Conservation (phyloP, 177 flowering plant species). For the Vitis hybrid region DNA sequence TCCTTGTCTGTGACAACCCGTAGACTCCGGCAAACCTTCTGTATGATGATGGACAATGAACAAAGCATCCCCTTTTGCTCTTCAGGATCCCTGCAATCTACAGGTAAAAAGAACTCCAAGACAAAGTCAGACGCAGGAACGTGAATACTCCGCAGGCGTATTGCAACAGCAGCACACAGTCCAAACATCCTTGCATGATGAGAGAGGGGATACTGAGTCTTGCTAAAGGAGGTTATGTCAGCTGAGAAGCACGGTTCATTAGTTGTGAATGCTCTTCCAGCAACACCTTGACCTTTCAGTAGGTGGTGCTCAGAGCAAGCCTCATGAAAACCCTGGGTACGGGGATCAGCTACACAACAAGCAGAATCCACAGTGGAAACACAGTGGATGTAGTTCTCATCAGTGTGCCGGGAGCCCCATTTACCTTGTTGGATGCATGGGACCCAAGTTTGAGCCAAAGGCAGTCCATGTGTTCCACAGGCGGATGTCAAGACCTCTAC, state of each 20-base stretch:
- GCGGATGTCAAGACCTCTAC: constrained; percentile 50
- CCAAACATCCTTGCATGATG: constrained; percentile 76
- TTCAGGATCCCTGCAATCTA: constrained; percentile 32
- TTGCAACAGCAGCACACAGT: constrained; percentile 72
- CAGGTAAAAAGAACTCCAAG: constrained; percentile 55
- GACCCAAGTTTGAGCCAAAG: constrained; percentile 84
- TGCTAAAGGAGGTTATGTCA: constrained; percentile 46
- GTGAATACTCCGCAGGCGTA: constrained; percentile 60
- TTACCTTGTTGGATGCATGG: constrained; percentile 65
- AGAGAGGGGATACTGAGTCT: constrained; percentile 68
- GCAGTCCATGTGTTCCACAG: constrained; percentile 64
- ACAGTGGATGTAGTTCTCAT: constrained; percentile 54
- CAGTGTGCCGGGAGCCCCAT: constrained; percentile 63
- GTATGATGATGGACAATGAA: constrained; percentile 36
- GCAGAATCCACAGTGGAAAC: constrained; percentile 72
- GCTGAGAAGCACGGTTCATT: constrained; percentile 74
- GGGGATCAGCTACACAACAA: constrained; percentile 49
- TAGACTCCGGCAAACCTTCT: constrained; percentile 30
- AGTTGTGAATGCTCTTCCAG: constrained; percentile 65
- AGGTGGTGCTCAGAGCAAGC: constrained; percentile 86
- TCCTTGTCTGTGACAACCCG: constrained; percentile 63
- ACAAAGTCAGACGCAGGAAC: constrained; percentile 59
- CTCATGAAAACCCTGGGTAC: constrained; percentile 51
- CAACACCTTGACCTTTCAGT: constrained; percentile 74
- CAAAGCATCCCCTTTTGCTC: constrained; percentile 43